Conservation (phyloP, 768 basidiomycete species). For the Pleurotus tuber-regium region DNA sequence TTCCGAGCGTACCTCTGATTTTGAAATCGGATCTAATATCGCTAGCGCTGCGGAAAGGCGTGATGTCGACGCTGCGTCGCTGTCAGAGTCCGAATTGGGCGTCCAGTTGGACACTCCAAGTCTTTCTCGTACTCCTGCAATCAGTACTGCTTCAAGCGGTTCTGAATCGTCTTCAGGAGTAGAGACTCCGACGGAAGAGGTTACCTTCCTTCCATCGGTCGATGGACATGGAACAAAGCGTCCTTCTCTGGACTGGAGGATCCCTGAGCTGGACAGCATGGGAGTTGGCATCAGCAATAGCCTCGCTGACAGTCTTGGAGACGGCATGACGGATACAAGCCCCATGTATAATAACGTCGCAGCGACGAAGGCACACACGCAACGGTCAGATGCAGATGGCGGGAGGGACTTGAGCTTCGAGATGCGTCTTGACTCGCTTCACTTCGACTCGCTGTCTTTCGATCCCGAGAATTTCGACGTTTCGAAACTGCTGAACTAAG, state of each 20-base stretch:
- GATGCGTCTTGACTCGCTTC: conserved; percentile 69
- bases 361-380: not conserved
- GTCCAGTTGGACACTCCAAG: conserved; percentile 4
- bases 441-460: conserved; percentile 70
- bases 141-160: conserved; percentile 2
- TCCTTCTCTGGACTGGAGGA: conserved; percentile 1
- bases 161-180: conserved; percentile 4
- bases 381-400: conserved; percentile 9
- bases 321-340: not conserved
- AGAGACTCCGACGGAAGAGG: conserved; percentile 13
- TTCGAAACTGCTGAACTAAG: conserved; percentile 2
- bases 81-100: conserved; percentile 7
- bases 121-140: conserved; percentile 8
- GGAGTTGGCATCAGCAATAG: not conserved
- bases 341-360: no score
- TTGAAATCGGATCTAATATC: conserved; percentile 16
- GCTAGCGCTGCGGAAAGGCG: not conserved
- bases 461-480: conserved; percentile 54
- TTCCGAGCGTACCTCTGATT: conserved; percentile 1
- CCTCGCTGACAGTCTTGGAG: not conserved
- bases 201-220: conserved; percentile 18
- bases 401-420: conserved; percentile 49
- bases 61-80: conserved; percentile 1
- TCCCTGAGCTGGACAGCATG: conserved; percentile 3
- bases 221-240: not conserved